Conservation (phyloP, 2,329 filamentous ascomycete species). For the Spiromastix sp. region DNA sequence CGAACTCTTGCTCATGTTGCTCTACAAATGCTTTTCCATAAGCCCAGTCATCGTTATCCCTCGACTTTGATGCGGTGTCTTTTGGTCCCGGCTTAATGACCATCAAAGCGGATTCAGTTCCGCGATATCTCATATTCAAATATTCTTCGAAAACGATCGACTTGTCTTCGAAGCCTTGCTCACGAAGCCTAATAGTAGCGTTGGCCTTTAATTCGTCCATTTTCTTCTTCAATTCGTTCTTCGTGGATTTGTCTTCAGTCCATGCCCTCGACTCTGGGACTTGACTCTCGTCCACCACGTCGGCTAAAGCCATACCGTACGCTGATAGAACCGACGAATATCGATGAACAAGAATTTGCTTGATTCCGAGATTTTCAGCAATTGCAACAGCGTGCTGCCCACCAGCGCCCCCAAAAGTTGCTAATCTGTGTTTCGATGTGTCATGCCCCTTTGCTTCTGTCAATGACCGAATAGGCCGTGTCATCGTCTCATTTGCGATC, state of each 20-base stretch:
- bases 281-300: constrained; percentile 79
- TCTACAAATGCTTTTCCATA: constrained; percentile 77
- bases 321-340: constrained; percentile 86
- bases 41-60: constrained; percentile 58
- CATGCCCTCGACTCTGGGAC: constrained; percentile 50
- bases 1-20: constrained; percentile 87
- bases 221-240: constrained; percentile 56
- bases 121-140: constrained; percentile 84
- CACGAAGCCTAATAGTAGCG: constrained; percentile 54
- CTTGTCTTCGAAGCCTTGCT: constrained; percentile 67
- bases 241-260: constrained; percentile 47
- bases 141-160: constrained; percentile 83
- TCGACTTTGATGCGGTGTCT: constrained; percentile 49
- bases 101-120: constrained; percentile 87
- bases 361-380: constrained; percentile 69
- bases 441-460: constrained; percentile 86
- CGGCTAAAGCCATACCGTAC: constrained; percentile 83
- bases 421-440: constrained; percentile 72
- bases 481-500: constrained; percentile 88
- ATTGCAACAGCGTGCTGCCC: constrained; percentile 91
- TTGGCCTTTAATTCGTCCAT: constrained; percentile 72
- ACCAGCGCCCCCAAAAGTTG: constrained; percentile 80
- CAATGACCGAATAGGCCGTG: constrained; percentile 73
- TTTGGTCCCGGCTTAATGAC: constrained; percentile 61
- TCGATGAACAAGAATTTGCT: constrained; percentile 70